A percentile compares a stretch with the other conserved stretches of the same genome.
Conservation (phyloP, 139 green algal species). For the Desmodesmus armatus region DNA sequence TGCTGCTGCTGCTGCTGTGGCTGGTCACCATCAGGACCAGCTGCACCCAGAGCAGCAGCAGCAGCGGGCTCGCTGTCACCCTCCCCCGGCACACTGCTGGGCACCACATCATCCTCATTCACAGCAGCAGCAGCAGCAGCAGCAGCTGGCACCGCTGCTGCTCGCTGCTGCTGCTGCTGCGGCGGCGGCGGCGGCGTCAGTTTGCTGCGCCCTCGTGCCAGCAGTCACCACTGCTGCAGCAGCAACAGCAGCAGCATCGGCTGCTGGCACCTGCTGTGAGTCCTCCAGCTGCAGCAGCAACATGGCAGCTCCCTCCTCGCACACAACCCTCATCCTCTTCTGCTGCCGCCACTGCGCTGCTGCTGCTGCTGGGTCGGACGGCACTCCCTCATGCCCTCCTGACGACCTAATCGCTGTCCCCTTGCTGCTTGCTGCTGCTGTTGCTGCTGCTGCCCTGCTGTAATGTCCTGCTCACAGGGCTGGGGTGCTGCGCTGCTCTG, state of each 20-base stretch:
- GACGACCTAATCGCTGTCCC: no score
- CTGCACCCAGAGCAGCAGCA: not conserved
- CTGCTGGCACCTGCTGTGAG: no score
- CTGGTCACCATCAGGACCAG: not conserved
- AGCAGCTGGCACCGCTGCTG: conserved; percentile 1
- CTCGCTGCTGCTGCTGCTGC: not conserved
- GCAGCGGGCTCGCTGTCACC: not conserved
- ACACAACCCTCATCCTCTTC: no score
- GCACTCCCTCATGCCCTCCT: no score
- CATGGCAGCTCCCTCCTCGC: not conserved
- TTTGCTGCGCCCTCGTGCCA: no score
- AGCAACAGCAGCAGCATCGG: not conserved
- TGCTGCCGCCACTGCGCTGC: no score
- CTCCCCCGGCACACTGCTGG: not conserved
- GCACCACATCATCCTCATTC: not conserved
- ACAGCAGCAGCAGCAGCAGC: not conserved
- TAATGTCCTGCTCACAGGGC: no score
- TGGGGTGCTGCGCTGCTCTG: no score
- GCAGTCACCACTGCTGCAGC: not conserved
- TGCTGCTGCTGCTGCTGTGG: not conserved
- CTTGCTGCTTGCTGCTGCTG: no score
- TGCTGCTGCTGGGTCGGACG: no score
- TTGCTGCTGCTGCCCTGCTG: no score
- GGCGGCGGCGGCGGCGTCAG: no score
- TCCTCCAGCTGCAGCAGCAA: not conserved